phyloP scores from a whole-genome alignment of 192 early-diverging fungal species.

The Coemansia biformis region DNA sequence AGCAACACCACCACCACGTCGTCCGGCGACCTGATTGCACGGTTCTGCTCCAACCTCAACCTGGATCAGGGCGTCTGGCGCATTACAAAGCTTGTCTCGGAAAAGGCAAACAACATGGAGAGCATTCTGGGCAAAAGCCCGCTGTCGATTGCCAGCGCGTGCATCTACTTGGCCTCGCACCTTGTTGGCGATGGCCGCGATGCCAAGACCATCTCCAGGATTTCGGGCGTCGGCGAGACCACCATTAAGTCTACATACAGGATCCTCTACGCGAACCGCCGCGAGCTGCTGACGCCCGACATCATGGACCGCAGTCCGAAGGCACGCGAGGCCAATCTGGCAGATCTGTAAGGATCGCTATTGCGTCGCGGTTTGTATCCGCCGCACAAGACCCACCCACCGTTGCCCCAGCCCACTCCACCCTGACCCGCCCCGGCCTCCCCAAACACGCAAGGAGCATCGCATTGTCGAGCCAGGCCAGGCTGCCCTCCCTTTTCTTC shows the following conservation, averaged over 20 bases:
- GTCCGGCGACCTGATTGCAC: slow-evolving; percentile 62
- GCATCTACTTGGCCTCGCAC: slow-evolving; percentile 74
- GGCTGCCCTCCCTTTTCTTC: no score
- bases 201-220: slow-evolving; percentile 65
- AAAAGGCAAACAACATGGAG: slow-evolving; percentile 62
- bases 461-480: no score
- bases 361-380: no score
- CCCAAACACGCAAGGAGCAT: no score
- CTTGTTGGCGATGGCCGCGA: slow-evolving; percentile 56
- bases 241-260: slow-evolving; percentile 79
- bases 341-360: no score
- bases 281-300: slow-evolving; percentile 40
- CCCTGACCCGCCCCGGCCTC: no score
- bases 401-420: no score
- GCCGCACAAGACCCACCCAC: not conserved
- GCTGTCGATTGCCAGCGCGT: slow-evolving; percentile 80
- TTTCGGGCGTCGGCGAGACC: slow-evolving; percentile 79
- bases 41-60: slow-evolving; percentile 71
- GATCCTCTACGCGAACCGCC: slow-evolving; percentile 53
- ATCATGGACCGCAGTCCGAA: slow-evolving; percentile 10
- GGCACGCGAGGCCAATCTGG: slow-evolving; percentile 2
- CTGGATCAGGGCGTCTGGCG: slow-evolving; percentile 59
- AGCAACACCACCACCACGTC: slow-evolving; percentile 52
- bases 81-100: slow-evolving; percentile 58
- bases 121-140: slow-evolving; percentile 78